Evolutionary conservation across 495 filamentous ascomycete genomes (phyloP).

Genomic region (Tuber indicum): DNA sequence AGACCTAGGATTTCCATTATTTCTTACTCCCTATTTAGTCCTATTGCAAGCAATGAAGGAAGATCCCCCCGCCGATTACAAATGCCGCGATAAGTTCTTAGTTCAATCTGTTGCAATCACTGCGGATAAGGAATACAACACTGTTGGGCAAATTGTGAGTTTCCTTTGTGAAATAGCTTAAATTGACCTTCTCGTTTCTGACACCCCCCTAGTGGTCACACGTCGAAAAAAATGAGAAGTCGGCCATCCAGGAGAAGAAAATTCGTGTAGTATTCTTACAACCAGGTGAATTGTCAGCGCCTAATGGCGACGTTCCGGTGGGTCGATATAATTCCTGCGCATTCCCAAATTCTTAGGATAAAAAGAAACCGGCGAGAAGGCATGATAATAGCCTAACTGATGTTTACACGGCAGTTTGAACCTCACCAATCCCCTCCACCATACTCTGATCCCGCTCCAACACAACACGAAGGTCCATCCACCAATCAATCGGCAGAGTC

Average conservation of each 20-base stretch:
- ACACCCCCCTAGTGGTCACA: slow-evolving; percentile 57
- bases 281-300: slow-evolving; percentile 50
- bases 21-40: slow-evolving; percentile 50
- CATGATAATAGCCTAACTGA: slow-evolving; percentile 20
- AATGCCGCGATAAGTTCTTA: slow-evolving; percentile 96
- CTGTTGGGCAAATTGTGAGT: slow-evolving; percentile 72
- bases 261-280: slow-evolving; percentile 80
- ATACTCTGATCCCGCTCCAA: slow-evolving; percentile 53
- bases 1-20: slow-evolving; percentile 25
- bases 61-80: slow-evolving; percentile 74
- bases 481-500: slow-evolving; percentile 10
- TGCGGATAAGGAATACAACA: slow-evolving; percentile 72
- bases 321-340: slow-evolving; percentile 15
- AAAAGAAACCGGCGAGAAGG: slow-evolving; percentile 10
- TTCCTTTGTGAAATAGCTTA: slow-evolving; percentile 33
- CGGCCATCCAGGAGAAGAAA: slow-evolving; percentile 80
- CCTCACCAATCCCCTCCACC: slow-evolving; percentile 46
- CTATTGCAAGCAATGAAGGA: slow-evolving; percentile 96
- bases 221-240: slow-evolving; percentile 70
- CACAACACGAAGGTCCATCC: slow-evolving; percentile 43
- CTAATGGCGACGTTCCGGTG: slow-evolving; percentile 43
- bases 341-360: slow-evolving; percentile 9
- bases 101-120: slow-evolving; percentile 88
- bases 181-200: slow-evolving; percentile 8
- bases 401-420: not conserved